A percentile compares a stretch with the other conserved stretches of the same genome.
These are phyloP conservation scores for Liriodendron chinense DNA, from an alignment of 164 flowering plant species.

Conservation along the genomic window DNA sequence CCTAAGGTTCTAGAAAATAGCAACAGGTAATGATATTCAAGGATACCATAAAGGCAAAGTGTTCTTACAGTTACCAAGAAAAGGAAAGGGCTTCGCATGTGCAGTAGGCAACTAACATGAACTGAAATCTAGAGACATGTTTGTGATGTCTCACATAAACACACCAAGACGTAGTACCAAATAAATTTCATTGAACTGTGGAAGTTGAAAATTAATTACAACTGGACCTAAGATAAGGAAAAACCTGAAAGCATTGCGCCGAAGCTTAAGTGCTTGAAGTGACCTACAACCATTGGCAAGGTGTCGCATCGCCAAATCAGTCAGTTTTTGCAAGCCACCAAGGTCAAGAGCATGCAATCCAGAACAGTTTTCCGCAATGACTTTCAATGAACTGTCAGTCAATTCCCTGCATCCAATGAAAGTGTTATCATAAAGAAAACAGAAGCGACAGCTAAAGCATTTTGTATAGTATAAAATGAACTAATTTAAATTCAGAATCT, in stretches of 20 bases:
- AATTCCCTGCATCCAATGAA: constrained; percentile 52
- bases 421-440: not conserved
- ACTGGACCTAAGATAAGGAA: not conserved
- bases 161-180: not conserved
- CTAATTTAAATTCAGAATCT: not conserved
- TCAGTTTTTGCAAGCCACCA: constrained; percentile 52
- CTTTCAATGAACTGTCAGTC: constrained; percentile 69
- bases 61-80: too few species aligned
- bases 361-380: constrained; percentile 53
- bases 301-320: constrained; percentile 59
- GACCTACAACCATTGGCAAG: constrained; percentile 74
- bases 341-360: constrained; percentile 58
- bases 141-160: not conserved
- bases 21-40: too few species aligned
- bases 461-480: not conserved
- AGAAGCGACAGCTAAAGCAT: not conserved
- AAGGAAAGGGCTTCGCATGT: too few species aligned
- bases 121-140: not conserved
- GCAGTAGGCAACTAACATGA: too few species aligned
- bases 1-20: too few species aligned
- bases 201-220: not conserved
- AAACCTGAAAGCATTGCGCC: constrained; percentile 76
- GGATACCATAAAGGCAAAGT: too few species aligned
- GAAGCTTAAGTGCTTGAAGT: constrained; percentile 46
- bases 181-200: not conserved